Evolutionary conservation across 2,329 filamentous ascomycete genomes (phyloP).

Genomic region (Shiraia bambusicola): DNA sequence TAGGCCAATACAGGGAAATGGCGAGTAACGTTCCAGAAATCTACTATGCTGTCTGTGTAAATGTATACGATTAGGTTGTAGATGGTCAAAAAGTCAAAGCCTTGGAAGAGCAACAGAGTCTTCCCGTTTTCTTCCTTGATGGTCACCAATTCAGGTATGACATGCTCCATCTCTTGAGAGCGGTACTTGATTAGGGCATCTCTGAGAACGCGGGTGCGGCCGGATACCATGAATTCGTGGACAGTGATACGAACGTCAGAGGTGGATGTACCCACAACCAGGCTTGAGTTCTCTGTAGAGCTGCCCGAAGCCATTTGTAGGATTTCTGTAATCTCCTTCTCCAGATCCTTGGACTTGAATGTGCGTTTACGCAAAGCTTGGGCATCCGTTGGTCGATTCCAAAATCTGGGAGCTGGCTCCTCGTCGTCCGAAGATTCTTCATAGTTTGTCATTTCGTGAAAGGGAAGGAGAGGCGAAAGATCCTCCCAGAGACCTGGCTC

Average conservation of each 20-base stretch:
- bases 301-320: constrained; percentile 34
- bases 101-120: constrained; percentile 64
- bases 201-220: constrained; percentile 67
- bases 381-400: constrained; percentile 51
- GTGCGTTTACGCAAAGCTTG: constrained; percentile 58
- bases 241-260: constrained; percentile 75
- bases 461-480: constrained; percentile 67
- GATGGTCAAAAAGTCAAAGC: constrained; percentile 74
- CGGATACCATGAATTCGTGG: constrained; percentile 78
- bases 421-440: constrained; percentile 48
- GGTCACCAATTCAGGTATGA: constrained; percentile 61
- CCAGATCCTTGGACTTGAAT: constrained; percentile 65
- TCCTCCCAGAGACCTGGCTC: constrained; percentile 74
- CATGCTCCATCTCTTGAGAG: constrained; percentile 57
- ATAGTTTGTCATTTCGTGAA: constrained; percentile 59
- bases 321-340: constrained; percentile 60
- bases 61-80: constrained; percentile 77
- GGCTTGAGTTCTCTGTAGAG: constrained; percentile 48
- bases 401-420: constrained; percentile 50
- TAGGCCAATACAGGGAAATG: constrained; percentile 65
- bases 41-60: constrained; percentile 77
- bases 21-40: constrained; percentile 81
- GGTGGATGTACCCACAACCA: constrained; percentile 54
- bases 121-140: constrained; percentile 57
- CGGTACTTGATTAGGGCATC: constrained; percentile 60